A percentile compares a stretch with the other conserved stretches of the same genome.
Evolutionary conservation across 225 moss, liverwort and hornwort genomes (phyloP).

Genomic region (Pseudisothecium myosuroides): DNA sequence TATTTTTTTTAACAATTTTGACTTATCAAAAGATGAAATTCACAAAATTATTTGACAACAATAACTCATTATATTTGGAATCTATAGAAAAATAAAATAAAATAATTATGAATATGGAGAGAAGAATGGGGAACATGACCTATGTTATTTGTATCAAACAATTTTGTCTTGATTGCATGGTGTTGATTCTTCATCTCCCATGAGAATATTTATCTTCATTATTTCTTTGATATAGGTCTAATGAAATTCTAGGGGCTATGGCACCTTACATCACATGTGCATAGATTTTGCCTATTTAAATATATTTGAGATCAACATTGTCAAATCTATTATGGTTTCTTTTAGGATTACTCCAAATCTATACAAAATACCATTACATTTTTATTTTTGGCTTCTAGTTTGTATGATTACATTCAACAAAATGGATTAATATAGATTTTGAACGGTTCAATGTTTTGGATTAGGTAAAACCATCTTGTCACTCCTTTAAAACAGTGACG

Average conservation of each 20-base stretch:
- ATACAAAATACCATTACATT: not conserved
- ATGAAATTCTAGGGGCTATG: not conserved
- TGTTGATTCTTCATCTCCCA: not conserved
- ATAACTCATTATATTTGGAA: not conserved
- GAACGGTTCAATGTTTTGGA: not conserved
- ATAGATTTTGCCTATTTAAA: not conserved
- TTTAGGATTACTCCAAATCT: not conserved
- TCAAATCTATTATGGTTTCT: not conserved
- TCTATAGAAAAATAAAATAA: not conserved
- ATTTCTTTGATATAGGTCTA: not conserved
- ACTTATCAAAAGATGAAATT: not conserved
- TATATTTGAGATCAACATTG: too few relatives aligned
- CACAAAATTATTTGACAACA: not conserved
- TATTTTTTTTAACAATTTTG: not conserved
- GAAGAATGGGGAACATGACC: not conserved
- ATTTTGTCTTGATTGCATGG: not conserved
- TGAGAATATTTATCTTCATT: not conserved
- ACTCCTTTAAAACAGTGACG: too few relatives aligned
- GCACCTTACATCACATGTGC: not conserved
- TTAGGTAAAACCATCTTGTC: too few relatives aligned
- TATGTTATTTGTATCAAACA: not conserved
- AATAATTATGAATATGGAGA: not conserved
- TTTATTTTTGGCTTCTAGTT: not conserved
- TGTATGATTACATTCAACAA: not conserved
- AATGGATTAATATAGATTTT: not conserved